Evolutionary conservation across 768 basidiomycete species (phyloP).

Genomic region (Candolleomyces eurysporus): DNA sequence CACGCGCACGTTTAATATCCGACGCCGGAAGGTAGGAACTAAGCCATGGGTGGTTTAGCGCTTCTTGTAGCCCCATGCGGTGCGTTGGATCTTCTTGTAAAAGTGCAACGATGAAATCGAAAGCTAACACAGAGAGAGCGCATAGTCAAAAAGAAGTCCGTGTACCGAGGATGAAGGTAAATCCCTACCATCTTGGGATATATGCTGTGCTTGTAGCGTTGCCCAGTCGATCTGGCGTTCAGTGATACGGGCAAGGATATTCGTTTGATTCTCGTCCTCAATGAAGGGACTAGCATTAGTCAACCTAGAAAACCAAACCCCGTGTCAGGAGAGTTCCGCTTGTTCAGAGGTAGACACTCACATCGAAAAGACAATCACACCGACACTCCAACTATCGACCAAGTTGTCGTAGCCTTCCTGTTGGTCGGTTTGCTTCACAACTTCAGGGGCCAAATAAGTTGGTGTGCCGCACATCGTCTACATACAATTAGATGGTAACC

Average conservation of each 20-base stretch:
- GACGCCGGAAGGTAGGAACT: constrained; percentile 22
- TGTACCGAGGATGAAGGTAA: no score
- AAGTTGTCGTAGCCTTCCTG: constrained; percentile 75
- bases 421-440: constrained; percentile 62
- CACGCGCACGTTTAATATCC: no score
- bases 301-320: constrained; percentile 45
- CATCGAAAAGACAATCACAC: constrained; percentile 94
- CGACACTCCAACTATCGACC: constrained; percentile 96
- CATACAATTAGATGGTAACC: constrained; percentile 4
- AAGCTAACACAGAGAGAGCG: constrained; percentile 35
- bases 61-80: constrained; percentile 69
- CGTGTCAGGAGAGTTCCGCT: constrained; percentile 10
- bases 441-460: constrained; percentile 90
- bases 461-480: constrained; percentile 98
- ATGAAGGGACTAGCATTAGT: constrained; percentile 78
- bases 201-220: constrained; percentile 34
- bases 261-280: constrained; percentile 61
- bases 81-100: constrained; percentile 59
- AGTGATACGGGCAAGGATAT: constrained; percentile 60
- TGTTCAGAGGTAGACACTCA: constrained; percentile 30
- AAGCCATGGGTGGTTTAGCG: constrained; percentile 81
- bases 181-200: constrained; percentile 45
- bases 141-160: not conserved
- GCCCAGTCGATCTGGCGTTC: constrained; percentile 63
- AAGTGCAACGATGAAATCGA: constrained; percentile 65